These are phyloP conservation scores for Coemansia reversa DNA, from an alignment of 192 early-diverging fungal species.

Conservation along the genomic window DNA sequence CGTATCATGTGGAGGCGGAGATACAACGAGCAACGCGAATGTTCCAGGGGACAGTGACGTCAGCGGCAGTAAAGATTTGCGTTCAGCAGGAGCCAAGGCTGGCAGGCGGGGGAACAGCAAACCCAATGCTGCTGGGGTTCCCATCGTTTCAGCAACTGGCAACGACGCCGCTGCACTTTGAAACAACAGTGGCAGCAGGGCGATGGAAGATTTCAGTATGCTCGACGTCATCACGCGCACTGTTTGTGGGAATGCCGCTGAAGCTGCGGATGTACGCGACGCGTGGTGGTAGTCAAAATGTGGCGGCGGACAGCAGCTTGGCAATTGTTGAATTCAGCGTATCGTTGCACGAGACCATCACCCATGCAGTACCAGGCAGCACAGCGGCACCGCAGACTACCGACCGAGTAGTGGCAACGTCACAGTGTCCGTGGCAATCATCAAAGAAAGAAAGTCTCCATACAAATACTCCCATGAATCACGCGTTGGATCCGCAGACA, in stretches of 20 bases:
- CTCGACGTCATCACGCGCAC: slow-evolving; percentile 30
- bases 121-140: slow-evolving; percentile 11
- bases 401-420: slow-evolving; percentile 10
- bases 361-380: slow-evolving; percentile 20
- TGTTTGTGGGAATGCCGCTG: slow-evolving; percentile 16
- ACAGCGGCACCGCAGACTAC: slow-evolving; percentile 9
- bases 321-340: slow-evolving; percentile 27
- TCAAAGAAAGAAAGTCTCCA: not conserved
- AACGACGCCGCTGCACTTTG: slow-evolving; percentile 22
- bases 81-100: slow-evolving; percentile 23
- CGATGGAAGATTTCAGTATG: slow-evolving; percentile 27
- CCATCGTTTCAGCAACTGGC: slow-evolving; percentile 19
- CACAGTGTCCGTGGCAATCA: slow-evolving; percentile 17
- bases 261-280: slow-evolving; percentile 31
- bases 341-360: slow-evolving; percentile 23
- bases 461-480: not conserved
- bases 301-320: not conserved
- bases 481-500: slow-evolving; percentile 29
- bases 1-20: slow-evolving; percentile 14
- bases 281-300: not conserved
- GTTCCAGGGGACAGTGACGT: slow-evolving; percentile 10
- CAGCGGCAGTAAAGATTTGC: slow-evolving; percentile 15
- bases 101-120: not conserved
- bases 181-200: slow-evolving; percentile 10
- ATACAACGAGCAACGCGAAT: slow-evolving; percentile 9